A percentile compares a stretch with the other conserved stretches of the same genome.
These are phyloP conservation scores for Saccharomycopsis phalli DNA, from an alignment of 1,139 yeast genomes.

Conservation along the genomic window DNA sequence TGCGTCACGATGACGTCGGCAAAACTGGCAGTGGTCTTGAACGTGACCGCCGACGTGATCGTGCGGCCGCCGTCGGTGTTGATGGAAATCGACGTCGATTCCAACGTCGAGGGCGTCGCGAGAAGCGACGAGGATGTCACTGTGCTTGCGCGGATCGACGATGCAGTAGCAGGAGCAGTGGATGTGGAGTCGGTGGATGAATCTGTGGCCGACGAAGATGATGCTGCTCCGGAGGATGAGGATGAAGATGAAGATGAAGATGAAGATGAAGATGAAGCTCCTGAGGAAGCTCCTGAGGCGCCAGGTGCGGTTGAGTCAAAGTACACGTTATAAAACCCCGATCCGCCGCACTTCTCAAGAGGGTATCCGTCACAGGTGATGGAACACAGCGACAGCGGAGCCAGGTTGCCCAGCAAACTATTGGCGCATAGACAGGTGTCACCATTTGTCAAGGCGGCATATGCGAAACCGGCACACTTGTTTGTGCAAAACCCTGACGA, in stretches of 20 bases:
- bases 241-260: conserved; percentile 22
- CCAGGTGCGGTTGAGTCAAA: conserved; percentile 18
- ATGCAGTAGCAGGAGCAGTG: conserved; percentile 21
- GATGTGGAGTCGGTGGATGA: conserved; percentile 13
- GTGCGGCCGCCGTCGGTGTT: conserved; percentile 18
- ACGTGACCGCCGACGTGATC: conserved; percentile 18
- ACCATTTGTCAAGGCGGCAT: conserved; percentile 53
- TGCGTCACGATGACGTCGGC: conserved; percentile 17
- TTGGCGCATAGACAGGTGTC: conserved; percentile 58
- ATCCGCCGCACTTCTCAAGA: conserved; percentile 51
- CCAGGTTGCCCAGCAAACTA: conserved; percentile 24
- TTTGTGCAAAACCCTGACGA: conserved; percentile 40
- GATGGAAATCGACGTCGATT: conserved; percentile 16
- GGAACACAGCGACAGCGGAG: conserved; percentile 37
- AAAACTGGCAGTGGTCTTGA: conserved; percentile 14
- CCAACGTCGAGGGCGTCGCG: conserved; percentile 14
- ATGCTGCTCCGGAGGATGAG: conserved; percentile 21
- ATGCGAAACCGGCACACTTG: conserved; percentile 41
- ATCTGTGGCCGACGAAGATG: conserved; percentile 9
- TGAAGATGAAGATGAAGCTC: conserved; percentile 12
- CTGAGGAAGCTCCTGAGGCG: too few species aligned
- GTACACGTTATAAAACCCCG: conserved; percentile 34
- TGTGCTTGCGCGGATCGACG: conserved; percentile 18
- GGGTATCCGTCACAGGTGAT: conserved; percentile 45
- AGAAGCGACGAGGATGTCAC: not conserved